Base-by-base conservation (phyloP, 2,329 filamentous ascomycete genomes). In the Macroventuria anomochaeta region DNA sequence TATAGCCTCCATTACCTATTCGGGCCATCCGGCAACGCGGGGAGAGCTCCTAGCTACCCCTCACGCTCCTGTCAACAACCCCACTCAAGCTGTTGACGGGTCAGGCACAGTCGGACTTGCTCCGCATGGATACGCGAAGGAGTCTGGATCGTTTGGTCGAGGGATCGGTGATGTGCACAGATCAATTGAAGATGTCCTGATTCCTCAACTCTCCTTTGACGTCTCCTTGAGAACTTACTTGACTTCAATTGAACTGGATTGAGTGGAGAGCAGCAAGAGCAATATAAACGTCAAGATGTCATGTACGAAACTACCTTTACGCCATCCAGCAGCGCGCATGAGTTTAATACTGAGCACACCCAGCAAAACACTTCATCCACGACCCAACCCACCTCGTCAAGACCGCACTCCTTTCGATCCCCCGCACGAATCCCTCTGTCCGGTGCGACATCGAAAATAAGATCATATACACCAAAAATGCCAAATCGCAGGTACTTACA, bases 311-410 rank as follows among this genome's bases (percentile, higher is more conserved):
- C 13, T 5, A 6, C 8, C n/a, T 3, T 15, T 18, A 3, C 21
- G 18, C 5, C 23, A 20, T 8, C 17, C 3, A 5, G 3, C 7
- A 10, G 6, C 10, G 23, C 46, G 21, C 25, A 12, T 31, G 1
- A 7, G 6, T 1, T 17, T 17, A 15, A 32, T 21, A 31, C 3
- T 43, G 29, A 20, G 40, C 15, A 18, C 12, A 8, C 17, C n/a
- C 53, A 77, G 77, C 68, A 58, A 96, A 95, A 80, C 93, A 97
- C 79, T 96, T 97, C 80, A 86, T 96, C 80, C 87, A 91, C 74
- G 89, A 96, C 72, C 86, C 92, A 34, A 85, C 86, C 46, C 83
- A 89, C 68, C 85, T 97, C 44, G 91, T 97, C 72, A 82, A 85
- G 70, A 81, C 86, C 34, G 90, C 93, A 37, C 85, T 97, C 17